phyloP scores from a whole-genome alignment of 2,329 filamentous ascomycete species.

The Teratosphaeria pseudoeucalypti region DNA sequence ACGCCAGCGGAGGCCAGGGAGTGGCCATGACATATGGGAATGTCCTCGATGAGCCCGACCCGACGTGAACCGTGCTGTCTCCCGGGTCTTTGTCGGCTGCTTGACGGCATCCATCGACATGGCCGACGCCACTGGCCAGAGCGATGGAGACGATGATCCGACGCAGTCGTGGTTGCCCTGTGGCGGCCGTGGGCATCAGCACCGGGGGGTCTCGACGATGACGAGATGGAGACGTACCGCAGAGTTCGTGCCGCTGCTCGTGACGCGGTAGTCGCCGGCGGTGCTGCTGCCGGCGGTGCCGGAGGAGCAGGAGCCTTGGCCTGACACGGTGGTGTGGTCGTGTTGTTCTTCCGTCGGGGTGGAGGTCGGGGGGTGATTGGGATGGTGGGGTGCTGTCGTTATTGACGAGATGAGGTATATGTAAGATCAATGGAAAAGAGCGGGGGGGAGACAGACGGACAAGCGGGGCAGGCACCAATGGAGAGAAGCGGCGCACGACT shows the following conservation, averaged over 20 bases:
- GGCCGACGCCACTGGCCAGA: neutral
- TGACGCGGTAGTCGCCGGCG: constrained; percentile 29
- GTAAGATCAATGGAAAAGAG: no score
- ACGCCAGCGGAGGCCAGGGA: neutral
- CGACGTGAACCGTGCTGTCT: no score
- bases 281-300: constrained; percentile 5
- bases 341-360: neutral
- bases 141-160: neutral
- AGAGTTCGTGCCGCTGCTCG: constrained; percentile 49
- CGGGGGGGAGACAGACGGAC: no score
- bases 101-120: neutral
- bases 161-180: constrained; percentile 59
- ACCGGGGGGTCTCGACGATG: neutral
- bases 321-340: neutral
- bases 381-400: no score
- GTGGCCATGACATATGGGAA: neutral
- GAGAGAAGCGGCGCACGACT: no score
- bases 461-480: no score
- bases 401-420: no score
- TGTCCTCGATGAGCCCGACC: neutral
- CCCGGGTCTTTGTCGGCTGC: neutral
- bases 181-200: neutral
- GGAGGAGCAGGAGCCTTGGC: constrained; percentile 5
- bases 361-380: neutral
- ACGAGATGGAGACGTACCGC: constrained; percentile 36